Conservation (phyloP, 139 green algal genomes). For the Coccomyxa sp. region DNA sequence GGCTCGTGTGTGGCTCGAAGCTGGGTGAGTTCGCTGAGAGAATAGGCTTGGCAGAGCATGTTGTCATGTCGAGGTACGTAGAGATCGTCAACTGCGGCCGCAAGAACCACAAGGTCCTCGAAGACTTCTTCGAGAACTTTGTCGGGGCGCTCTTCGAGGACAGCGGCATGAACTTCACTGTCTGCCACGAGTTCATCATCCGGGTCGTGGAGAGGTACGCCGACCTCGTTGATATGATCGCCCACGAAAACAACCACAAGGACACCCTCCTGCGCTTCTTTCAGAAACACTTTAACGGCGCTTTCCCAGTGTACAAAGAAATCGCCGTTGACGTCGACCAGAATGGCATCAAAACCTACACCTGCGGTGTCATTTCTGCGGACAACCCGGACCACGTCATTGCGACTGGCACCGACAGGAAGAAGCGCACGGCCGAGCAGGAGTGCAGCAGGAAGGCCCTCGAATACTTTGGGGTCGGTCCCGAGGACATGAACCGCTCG, state of each 20-base stretch:
- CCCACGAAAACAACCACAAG: not conserved
- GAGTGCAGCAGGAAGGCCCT: not conserved
- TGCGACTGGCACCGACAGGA: not conserved
- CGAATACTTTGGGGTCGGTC: not conserved
- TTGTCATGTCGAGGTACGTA: not conserved
- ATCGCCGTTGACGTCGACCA: not conserved
- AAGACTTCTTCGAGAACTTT: constrained; percentile 1
- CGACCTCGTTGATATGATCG: not conserved
- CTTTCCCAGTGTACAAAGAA: not conserved
- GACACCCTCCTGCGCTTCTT: not conserved
- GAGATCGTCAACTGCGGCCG: not conserved
- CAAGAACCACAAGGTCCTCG: not conserved
- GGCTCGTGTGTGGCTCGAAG: not conserved
- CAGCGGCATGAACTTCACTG: not conserved
- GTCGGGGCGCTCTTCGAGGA: not conserved
- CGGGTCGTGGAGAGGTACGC: not conserved
- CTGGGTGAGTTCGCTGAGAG: not conserved
- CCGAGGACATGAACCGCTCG: not conserved
- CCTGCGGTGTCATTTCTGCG: not conserved
- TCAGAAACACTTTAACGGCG: not conserved
- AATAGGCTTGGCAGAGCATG: not conserved
- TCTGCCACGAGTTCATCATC: not conserved
- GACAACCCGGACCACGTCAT: not conserved
- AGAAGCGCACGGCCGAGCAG: not conserved
- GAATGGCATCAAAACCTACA: not conserved